These are phyloP conservation scores for Globisporangium recalcitrans DNA, from an alignment of 352 stramenopile species.

Conservation along the genomic window DNA sequence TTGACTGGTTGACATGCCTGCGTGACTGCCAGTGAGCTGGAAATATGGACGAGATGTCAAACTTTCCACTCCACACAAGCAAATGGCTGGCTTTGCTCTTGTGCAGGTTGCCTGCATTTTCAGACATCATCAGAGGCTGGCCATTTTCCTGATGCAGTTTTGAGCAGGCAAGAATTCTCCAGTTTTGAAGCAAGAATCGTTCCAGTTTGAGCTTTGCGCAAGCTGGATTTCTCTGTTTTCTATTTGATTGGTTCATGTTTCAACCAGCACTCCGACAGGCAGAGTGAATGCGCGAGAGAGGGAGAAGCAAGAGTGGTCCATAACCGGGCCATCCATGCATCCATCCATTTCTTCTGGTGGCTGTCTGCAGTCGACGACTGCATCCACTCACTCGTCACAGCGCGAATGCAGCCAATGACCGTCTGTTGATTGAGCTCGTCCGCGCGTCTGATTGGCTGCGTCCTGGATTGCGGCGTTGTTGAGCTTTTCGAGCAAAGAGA, in stretches of 20 bases:
- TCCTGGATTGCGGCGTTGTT: not conserved
- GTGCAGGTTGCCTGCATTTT: not conserved
- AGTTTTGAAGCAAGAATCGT: slow-evolving; percentile 3
- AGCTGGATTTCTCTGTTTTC: no score
- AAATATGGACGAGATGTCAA: no score
- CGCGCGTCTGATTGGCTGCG: not conserved
- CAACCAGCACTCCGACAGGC: not conserved
- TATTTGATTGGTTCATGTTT: no score
- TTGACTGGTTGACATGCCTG: not conserved
- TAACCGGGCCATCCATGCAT: not conserved
- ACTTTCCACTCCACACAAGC: no score
- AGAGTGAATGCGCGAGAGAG: slow-evolving; percentile 6
- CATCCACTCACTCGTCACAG: not conserved
- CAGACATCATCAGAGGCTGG: no score
- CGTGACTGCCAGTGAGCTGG: no score
- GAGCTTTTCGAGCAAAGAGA: not conserved
- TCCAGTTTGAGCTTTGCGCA: not conserved
- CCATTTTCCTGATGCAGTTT: no score
- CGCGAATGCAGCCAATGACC: not conserved
- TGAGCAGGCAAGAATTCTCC: no score
- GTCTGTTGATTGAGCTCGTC: not conserved
- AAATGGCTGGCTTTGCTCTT: no score
- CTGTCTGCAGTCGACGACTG: not conserved
- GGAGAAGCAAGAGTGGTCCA: not conserved
- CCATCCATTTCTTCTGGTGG: not conserved